Evolutionary conservation across 2,329 filamentous ascomycete species (phyloP), one percentile per base, ranked within the genome.

Genomic region (Aspergillus tubingensis): DNA sequence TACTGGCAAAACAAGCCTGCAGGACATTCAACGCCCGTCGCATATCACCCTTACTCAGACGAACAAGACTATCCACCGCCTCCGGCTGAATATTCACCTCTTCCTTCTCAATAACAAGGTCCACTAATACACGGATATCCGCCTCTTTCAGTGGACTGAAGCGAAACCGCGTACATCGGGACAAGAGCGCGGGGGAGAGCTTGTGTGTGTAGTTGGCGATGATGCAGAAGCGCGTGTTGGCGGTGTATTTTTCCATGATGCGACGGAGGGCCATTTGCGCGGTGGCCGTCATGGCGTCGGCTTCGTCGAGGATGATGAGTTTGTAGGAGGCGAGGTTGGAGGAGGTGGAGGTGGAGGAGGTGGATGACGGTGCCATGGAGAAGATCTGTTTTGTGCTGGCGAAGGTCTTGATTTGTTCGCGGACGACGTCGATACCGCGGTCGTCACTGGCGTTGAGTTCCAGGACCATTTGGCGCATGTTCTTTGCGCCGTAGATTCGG

Each of bases 131-230:
- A 54, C 91, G 83, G 62, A 99, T 97, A 74, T 98, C 95, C 6
- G 77, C 81, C 70, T 96, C 91, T 75, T 96, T 96, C 58, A 99
- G 81, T 10, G 95, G 95, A 67, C 91, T 96, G 78, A 99, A 99
- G 32, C 95, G 85, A 77, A 99, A 99, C 39, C 95, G 84, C 8
- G 95, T 99, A 79, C 95, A 99, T 70, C 95, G 84, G 52, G 94
- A 98, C 56, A 99, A 82, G 47, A 99, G 82, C 0, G 95, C 95
- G 0, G 95, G 94, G 11, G 92, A 96, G 41, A 99, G 87, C 78
- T 99, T 99, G 81, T 99, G 95, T 30, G 95, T 95, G 78, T 99
- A 99, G 79, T 99, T 99, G 69, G 95, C 95, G 69, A 99, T 98
- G 73, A 99, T 92, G 80, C 94, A 98, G 80, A 99, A 99, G 55